Evolutionary conservation across 495 filamentous ascomycete species (phyloP), one percentile per base, ranked within the genome.

Genomic region (Usnea hakonensis): DNA sequence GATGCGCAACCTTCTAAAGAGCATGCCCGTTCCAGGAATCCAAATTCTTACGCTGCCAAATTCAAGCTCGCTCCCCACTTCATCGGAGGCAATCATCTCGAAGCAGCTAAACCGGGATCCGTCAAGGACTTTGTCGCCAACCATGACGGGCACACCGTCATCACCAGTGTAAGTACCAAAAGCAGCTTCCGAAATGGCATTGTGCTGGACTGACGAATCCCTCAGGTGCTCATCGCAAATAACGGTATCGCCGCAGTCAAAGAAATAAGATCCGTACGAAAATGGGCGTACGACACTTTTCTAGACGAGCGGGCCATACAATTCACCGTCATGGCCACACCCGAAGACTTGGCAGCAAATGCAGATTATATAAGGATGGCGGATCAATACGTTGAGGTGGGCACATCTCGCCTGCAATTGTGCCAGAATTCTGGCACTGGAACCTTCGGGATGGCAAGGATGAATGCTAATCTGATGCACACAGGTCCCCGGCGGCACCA

Each of bases 201-300:
- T 0, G 11, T 21, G 16, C 28, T 13, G n/a, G 33, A 13, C 33
- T 57, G 26, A 59, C 60, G 13, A n/a, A 17, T 2, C 53, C 32
- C 52, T 23, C 71, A 98, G 94, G 91, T 99, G 30, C 84, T 99
- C 63, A 99, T 99, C 74, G 94, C 94, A 73, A 99, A 99, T 79
- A 99, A 99, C 79, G 94, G 94, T 83, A 99, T 99, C 75, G 94
- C 94, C 19, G 94, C 94, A 64, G 94, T 99, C 69, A 99, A 99
- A 76, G 93, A 97, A 77, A 99, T 99, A 69, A 83, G 94, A 68
- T 96, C 91, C 33, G 91, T 99, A 66, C 86, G 94, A 73, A 99
- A 97, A 91, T 99, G 94, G 94, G 94, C 94, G 59, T 99, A 99
- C 84, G 94, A 99, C 78, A 93, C 89, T 7, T 97, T 99, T 70